Evolutionary conservation across 257 asterid species (phyloP), one percentile per base, ranked within the genome.

Genomic region (Gentiana macrophylla): DNA sequence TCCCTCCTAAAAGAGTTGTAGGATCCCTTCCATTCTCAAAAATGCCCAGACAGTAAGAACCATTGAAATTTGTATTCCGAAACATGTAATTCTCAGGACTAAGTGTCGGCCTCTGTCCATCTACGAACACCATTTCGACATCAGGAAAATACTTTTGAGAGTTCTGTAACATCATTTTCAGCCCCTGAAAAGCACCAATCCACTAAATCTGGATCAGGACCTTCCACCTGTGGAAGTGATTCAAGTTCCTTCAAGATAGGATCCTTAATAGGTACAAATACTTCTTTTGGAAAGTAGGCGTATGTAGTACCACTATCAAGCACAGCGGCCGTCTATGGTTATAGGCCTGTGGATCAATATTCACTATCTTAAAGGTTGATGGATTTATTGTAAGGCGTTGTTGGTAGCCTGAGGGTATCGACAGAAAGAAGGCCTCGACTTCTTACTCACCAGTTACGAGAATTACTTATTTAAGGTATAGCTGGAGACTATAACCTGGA

Each of bases 271-370:
- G 91, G 80, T 59, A 12, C 57, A 73, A 92, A 92, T 66, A 95
- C 97, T 56, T 61, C 77, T 78, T 88, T 86, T 4, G 98, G 98
- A 63, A 88, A 80, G 77, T 88, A 92, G 57, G 97, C 98, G 74
- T 88, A 92, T 62, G 98, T 92, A 66, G 98, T 92, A 63, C 98
- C 97, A 45, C 98, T 88, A 77, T 92, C 98, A 67, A 92, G 81
- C 53, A 88, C 91, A 33, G 86, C 80, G 70, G 97, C 98, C 62
- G 83, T 90, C 83, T 88, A 47, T 88, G 90, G 73, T 91, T 92
- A 71, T 87, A 87, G 52, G 82, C 74, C 58, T 43, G 76, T 55
- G 84, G 85, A 72, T 75, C 74, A 35, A 92, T 63, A 67, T 69
- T 57, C 73, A 92, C 73, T 62, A 62, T 72, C 83, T 92, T 92